A percentile compares a stretch with the other conserved stretches of the same genome.
phyloP scores from a whole-genome alignment of 1,284 basidiomycete species.

The Ceratorhiza oryzae-sativae region DNA sequence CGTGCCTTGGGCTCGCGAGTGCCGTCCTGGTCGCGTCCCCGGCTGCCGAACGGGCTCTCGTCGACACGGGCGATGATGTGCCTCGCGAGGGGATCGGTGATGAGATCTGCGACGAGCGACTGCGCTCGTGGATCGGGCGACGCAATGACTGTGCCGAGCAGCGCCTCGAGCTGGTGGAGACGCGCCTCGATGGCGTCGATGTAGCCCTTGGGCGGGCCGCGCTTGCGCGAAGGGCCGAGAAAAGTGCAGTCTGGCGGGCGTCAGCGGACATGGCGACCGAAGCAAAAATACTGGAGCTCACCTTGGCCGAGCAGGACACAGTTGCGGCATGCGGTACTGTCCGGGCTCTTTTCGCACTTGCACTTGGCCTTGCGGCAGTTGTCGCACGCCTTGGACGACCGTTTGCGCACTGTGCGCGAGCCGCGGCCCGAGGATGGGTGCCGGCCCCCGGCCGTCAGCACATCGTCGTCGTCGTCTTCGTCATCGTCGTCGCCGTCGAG shows the following conservation, averaged over 20 bases:
- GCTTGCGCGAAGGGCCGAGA: slow-evolving; percentile 56
- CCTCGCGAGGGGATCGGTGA: slow-evolving; percentile 70
- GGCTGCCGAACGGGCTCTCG: slow-evolving; percentile 74
- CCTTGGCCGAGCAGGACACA: slow-evolving; percentile 74
- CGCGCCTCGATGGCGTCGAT: slow-evolving; percentile 90
- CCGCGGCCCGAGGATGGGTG: slow-evolving; percentile 13
- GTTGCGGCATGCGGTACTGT: slow-evolving; percentile 69
- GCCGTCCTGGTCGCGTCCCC: slow-evolving; percentile 40
- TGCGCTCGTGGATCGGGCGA: slow-evolving; percentile 70
- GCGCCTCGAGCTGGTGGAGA: slow-evolving; percentile 84
- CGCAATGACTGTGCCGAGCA: slow-evolving; percentile 73
- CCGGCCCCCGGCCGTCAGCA: slow-evolving; percentile 48
- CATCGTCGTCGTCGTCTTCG: slow-evolving; percentile 59
- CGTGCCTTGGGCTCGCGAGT: slow-evolving; percentile 28
- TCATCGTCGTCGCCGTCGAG: slow-evolving; percentile 57
- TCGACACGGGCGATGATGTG: slow-evolving; percentile 80
- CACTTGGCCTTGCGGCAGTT: slow-evolving; percentile 84
- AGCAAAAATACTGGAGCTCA: slow-evolving; percentile 49
- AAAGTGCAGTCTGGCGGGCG: slow-evolving; percentile 71
- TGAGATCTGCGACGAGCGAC: slow-evolving; percentile 65
- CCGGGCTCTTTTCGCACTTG: slow-evolving; percentile 67
- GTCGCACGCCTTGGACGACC: slow-evolving; percentile 62
- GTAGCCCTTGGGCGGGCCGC: slow-evolving; percentile 84
- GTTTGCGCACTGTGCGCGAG: slow-evolving; percentile 47
- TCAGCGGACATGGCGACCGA: slow-evolving; percentile 35